Evolutionary conservation across 2,329 filamentous ascomycete species (phyloP).

Genomic region (Diaporthe sp.): DNA sequence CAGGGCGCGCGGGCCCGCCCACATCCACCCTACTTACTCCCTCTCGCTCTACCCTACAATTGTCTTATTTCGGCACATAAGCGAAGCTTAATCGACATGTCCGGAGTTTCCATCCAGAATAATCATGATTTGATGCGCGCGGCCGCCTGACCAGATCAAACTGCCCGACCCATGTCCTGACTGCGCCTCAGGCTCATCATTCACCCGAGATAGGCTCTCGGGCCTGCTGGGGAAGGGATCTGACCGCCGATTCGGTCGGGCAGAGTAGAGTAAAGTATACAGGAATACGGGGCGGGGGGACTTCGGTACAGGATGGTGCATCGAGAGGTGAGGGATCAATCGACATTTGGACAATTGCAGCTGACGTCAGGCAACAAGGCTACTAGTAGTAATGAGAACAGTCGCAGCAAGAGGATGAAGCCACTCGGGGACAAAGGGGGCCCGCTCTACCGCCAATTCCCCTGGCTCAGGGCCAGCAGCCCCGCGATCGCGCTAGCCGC

Average conservation of each 20-base stretch:
- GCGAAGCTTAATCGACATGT: not conserved
- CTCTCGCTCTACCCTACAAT: not conserved
- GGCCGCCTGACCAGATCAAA: not conserved
- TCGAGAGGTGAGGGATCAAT: slow-evolving; percentile 14
- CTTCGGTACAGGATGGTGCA: not conserved
- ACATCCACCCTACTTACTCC: not conserved
- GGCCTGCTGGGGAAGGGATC: not conserved
- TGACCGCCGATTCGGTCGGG: not conserved
- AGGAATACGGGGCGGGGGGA: no score
- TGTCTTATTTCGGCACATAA: not conserved
- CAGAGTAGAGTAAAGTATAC: not conserved
- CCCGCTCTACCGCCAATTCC: slow-evolving; percentile 80
- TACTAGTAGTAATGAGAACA: slow-evolving; percentile 1
- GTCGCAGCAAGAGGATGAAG: not conserved
- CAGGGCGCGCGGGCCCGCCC: not conserved
- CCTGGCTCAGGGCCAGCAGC: slow-evolving; percentile 89
- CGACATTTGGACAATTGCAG: slow-evolving; percentile 12
- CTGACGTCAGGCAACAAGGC: not conserved
- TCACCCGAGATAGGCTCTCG: not conserved
- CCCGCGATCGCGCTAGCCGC: slow-evolving; percentile 93
- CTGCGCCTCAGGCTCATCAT: not conserved
- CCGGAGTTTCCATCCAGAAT: not conserved
- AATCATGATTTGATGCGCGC: not conserved
- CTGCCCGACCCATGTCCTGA: not conserved
- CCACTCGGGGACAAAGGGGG: no score